These are phyloP conservation scores for Drechslera avenae DNA, from an alignment of 2,329 filamentous ascomycete genomes.

Conservation along the genomic window DNA sequence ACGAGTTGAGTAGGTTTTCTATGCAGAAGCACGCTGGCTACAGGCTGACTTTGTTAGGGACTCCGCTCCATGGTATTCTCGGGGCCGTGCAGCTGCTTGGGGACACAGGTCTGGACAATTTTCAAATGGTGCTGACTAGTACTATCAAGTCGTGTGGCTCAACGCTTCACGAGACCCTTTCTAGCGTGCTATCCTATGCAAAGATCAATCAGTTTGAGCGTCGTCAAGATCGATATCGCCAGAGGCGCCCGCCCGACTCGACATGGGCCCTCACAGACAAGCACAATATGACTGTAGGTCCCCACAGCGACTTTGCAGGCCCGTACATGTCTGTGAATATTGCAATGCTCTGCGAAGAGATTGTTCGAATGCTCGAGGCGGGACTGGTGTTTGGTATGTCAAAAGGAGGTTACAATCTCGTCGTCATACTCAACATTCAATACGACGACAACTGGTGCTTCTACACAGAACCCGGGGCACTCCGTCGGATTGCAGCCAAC, in stretches of 20 bases:
- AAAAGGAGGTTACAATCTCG: not conserved
- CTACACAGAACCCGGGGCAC: not conserved
- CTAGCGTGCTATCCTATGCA: not conserved
- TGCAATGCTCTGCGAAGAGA: not conserved
- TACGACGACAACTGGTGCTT: not conserved
- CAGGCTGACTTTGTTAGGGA: too few relatives aligned
- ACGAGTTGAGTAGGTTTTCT: too few relatives aligned
- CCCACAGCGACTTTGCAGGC: not conserved
- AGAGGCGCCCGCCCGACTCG: not conserved
- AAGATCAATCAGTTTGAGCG: constrained; percentile 2
- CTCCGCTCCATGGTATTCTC: not conserved
- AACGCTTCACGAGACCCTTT: not conserved
- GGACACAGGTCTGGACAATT: not conserved
- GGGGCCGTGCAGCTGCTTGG: not conserved
- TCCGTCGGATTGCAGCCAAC: not conserved
- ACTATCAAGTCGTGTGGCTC: not conserved
- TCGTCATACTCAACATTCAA: not conserved
- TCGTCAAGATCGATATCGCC: not conserved
- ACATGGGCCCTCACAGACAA: not conserved
- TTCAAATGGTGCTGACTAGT: not conserved
- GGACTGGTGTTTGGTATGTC: not conserved
- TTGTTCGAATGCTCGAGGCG: not conserved
- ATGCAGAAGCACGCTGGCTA: too few relatives aligned
- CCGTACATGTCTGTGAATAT: not conserved
- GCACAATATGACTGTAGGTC: not conserved